Percentiles rank a stretch among this genome's conserved stretches.
Evolutionary conservation across 305 asterid species (phyloP).

Genomic region (Fraxinus paxiana): DNA sequence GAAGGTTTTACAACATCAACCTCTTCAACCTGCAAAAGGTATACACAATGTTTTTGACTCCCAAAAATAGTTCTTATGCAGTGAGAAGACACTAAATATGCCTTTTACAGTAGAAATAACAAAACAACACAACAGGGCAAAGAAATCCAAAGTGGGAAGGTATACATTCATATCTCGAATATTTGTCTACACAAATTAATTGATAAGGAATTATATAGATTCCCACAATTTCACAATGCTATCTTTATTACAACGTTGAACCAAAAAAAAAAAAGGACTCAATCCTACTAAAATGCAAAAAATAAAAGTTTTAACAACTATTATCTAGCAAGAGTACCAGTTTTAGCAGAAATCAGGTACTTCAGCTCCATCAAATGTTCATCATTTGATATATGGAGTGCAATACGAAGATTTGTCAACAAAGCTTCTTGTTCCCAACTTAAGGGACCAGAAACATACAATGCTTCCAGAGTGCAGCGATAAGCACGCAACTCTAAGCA

Average conservation of each 20-base stretch:
- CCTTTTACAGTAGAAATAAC: conserved; percentile 1
- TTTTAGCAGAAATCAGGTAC: conserved; percentile 47
- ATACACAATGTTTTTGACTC: conserved; percentile 11
- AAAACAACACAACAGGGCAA: neutral
- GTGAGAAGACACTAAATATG: neutral
- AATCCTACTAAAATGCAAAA: conserved; percentile 5
- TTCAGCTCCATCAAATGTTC: conserved; percentile 70
- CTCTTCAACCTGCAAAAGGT: conserved; percentile 3
- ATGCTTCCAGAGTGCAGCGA: conserved; percentile 63
- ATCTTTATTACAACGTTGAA: conserved; percentile 33
- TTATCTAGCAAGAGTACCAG: conserved; percentile 27
- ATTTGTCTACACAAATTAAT: conserved; percentile 25
- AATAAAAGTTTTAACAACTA: conserved; percentile 17
- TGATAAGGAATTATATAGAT: conserved; percentile 30
- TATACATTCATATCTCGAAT: conserved; percentile 24
- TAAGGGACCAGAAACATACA: conserved; percentile 71
- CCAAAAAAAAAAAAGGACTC: conserved; percentile 18
- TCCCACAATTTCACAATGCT: conserved; percentile 28
- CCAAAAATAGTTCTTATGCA: conserved; percentile 1
- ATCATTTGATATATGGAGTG: conserved; percentile 68
- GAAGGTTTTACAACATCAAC: neutral
- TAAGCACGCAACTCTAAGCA: conserved; percentile 70
- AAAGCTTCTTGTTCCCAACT: conserved; percentile 72
- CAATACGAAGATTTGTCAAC: conserved; percentile 63
- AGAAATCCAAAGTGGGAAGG: conserved; percentile 11